Base-by-base conservation (phyloP, 208 protist species). In the Endotrypanum monterogeii region DNA sequence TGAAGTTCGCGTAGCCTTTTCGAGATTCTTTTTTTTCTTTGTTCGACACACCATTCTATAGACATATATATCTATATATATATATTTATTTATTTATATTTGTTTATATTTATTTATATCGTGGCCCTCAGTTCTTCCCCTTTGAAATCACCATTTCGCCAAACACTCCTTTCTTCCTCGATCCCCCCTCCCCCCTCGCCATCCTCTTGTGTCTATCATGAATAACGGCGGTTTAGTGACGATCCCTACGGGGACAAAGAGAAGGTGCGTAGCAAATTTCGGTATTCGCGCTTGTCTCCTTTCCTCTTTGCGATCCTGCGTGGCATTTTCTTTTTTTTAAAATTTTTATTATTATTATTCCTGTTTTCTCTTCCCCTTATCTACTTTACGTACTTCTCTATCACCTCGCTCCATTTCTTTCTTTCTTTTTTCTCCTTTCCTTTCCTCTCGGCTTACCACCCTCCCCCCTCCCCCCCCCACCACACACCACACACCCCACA, bases 131-230 rank as follows among this genome's bases (percentile, higher is more conserved):
- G 12, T 5, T 11, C 12, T 48, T 11, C 5, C 44, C 8, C 12
- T 48, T 48, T 48, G 44, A 48, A 48, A 4, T 14, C 56, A n/a
- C 56, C 23, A 11, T 28, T 23, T 30, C 57, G 32, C 18, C 12
- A 37, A 23, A 37, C 52, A 44, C 35, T 73, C 39, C 28, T 35
- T 25, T 39, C 51, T 73, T 73, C 65, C 72, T 78, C 20, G 4
- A 28, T 70, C 69, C 44, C 67, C 73, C 37, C 16, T 46, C 37
- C 11, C 35, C 1, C 18, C 9, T 8, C 23, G 35, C 60, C 8
- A 18, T 37, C 28, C 68, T 54, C 52, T 68, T 63, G 23, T 62
- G 8, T 46, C 32, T 18, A 41, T 48, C 20, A 28, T 23, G 18
- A 8, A 6, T 41, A 30, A 8, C 37, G 2, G 60, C 60, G 35